Evolutionary conservation across 1,139 yeast species (phyloP), one percentile per base, ranked within the genome.

Genomic region (Suhomyces yuchorum): DNA sequence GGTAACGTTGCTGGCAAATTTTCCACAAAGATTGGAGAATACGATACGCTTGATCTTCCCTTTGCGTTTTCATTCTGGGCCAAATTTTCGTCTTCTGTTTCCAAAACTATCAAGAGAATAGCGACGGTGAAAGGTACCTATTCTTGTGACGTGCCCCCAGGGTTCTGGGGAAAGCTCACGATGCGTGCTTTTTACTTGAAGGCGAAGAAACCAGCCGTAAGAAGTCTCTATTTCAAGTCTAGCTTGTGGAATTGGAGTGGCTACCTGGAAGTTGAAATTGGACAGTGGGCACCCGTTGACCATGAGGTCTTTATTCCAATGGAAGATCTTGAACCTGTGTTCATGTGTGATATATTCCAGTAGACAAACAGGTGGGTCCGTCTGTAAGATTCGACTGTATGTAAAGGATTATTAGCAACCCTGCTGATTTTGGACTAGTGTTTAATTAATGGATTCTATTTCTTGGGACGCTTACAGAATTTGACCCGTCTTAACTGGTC

Each of bases 111-210:
- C 12, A 44, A 55, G 5, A 33, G 55, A 0, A 20, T 15, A 18
- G 15, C 54, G 12, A 33, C 58, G 1, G 46, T 60, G 4, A 38
- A 49, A 18, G 59, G 55, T 2, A n/a, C 52, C 5, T 63, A 56
- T 39, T 41, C 47, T 9, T 64, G 68, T 41, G 48, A 42, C 3
- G 51, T 64, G 26, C 54, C 57, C 0, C 51, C 54, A 33, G 65
- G 63, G 9, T 15, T 39, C 8, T 53, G 56, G 2, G 68, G 67
- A 2, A 66, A 63, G 50, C 48, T 60, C 8, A 58, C 60, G 36
- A 43, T 62, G 40, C 60, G 55, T 42, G 59, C 64, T 3, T 53
- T 49, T 17, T 52, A 47, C 24, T 36, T 51, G 1, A 54, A 55
- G 43, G 44, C 57, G n/a, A 44, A 41, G 1, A 49, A 56, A 12